A percentile compares a stretch with the other conserved stretches of the same genome.
Evolutionary conservation across 352 stramenopile species (phyloP).

Genomic region (Pythium sp.): DNA sequence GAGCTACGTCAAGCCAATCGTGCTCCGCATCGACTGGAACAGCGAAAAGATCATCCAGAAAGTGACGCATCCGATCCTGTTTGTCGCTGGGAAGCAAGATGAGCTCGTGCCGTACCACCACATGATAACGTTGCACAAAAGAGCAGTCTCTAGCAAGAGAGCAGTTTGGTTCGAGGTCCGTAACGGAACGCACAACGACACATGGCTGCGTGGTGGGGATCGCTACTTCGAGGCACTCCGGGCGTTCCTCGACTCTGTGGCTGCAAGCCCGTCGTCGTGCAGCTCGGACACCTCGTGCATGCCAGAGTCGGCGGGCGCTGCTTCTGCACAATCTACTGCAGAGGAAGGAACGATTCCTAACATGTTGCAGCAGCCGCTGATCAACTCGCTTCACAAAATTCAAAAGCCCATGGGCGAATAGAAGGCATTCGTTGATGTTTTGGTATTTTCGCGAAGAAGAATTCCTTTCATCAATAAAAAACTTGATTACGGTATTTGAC

Average conservation of each 20-base stretch:
- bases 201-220: slow-evolving; percentile 87
- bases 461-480: too few species aligned
- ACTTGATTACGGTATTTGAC: too few species aligned
- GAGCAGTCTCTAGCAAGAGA: slow-evolving; percentile 50
- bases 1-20: slow-evolving; percentile 84
- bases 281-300: slow-evolving; percentile 4
- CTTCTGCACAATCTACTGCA: slow-evolving; percentile 6
- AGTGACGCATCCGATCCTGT: slow-evolving; percentile 86
- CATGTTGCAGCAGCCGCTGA: slow-evolving; percentile 64
- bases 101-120: slow-evolving; percentile 91
- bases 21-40: slow-evolving; percentile 92
- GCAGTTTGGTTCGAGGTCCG: slow-evolving; percentile 75
- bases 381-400: slow-evolving; percentile 29
- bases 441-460: too few species aligned
- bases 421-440: neutral
- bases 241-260: slow-evolving; percentile 59
- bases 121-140: slow-evolving; percentile 78
- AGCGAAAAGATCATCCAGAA: slow-evolving; percentile 56
- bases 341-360: slow-evolving; percentile 63
- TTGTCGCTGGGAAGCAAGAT: slow-evolving; percentile 88
- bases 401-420: slow-evolving; percentile 37
- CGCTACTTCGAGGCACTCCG: slow-evolving; percentile 81
- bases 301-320: slow-evolving; percentile 14
- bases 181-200: slow-evolving; percentile 95
- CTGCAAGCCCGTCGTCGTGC: slow-evolving; percentile 8